Conservation (phyloP, 1,139 yeast genomes). For the Pichia sp. region DNA sequence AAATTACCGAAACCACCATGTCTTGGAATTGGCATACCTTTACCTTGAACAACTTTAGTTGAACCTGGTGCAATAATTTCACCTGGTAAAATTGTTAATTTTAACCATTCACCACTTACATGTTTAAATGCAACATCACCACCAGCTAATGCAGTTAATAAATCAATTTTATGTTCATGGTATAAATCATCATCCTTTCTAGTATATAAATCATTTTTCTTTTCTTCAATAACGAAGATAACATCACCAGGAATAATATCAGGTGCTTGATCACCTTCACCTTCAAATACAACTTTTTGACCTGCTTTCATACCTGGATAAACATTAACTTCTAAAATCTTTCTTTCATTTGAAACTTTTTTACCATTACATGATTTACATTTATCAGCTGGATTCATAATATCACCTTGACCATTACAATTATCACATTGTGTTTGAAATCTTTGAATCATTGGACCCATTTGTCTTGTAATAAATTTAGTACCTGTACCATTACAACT, state of each 20-base stretch:
- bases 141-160: slow-evolving; percentile 93
- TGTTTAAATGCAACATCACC: slow-evolving; percentile 87
- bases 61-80: slow-evolving; percentile 86
- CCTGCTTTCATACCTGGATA: slow-evolving; percentile 98
- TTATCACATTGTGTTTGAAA: slow-evolving; percentile 92
- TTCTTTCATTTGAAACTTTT: slow-evolving; percentile 82
- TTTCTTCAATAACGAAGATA: slow-evolving; percentile 83
- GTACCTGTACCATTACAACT: slow-evolving; percentile 89
- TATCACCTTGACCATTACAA: slow-evolving; percentile 92
- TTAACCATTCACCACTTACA: slow-evolving; percentile 80
- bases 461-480: slow-evolving; percentile 90
- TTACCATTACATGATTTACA: slow-evolving; percentile 87
- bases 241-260: slow-evolving; percentile 96
- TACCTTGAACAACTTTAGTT: slow-evolving; percentile 76
- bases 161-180: slow-evolving; percentile 82
- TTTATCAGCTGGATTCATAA: slow-evolving; percentile 79
- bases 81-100: slow-evolving; percentile 80
- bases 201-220: slow-evolving; percentile 70
- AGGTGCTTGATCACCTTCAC: slow-evolving; percentile 98
- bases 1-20: slow-evolving; percentile 72
- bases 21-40: slow-evolving; percentile 92
- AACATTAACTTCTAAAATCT: slow-evolving; percentile 87
- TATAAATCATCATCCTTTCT: slow-evolving; percentile 89
- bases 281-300: slow-evolving; percentile 82
- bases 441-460: slow-evolving; percentile 99